Percentiles rank a stretch among this genome's conserved stretches.
Conservation (phyloP, 352 stramenopile species). For the Globisporangium cylindrosporum region DNA sequence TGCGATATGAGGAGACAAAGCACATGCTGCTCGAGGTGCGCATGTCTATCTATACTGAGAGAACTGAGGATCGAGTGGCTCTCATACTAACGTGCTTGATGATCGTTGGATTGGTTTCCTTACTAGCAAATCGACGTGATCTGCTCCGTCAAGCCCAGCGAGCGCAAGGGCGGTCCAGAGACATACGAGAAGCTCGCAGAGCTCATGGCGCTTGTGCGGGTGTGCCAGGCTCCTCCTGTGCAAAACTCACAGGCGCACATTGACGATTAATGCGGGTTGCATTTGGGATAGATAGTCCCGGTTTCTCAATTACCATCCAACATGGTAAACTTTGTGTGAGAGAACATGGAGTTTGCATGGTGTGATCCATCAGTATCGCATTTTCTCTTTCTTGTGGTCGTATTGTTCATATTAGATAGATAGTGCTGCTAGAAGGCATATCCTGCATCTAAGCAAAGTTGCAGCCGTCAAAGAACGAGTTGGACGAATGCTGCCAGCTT, state of each 20-base stretch:
- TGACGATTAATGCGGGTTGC: neutral
- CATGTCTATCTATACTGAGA: neutral
- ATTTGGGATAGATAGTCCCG: neutral
- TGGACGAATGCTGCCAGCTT: conserved; percentile 5
- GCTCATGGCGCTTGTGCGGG: conserved; percentile 34
- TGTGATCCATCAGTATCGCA: neutral
- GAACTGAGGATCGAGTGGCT: no score
- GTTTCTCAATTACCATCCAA: neutral
- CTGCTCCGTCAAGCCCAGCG: conserved; percentile 46
- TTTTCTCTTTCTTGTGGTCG: neutral
- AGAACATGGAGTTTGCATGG: neutral
- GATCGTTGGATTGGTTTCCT: neutral
- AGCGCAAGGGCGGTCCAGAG: conserved; percentile 37
- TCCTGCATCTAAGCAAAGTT: conserved; percentile 4
- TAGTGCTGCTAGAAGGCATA: neutral
- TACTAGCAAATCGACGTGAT: conserved; percentile 44
- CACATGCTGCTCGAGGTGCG: conserved; percentile 45
- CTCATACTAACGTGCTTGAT: no score
- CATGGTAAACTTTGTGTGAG: neutral
- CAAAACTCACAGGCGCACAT: neutral
- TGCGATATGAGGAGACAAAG: conserved; percentile 57
- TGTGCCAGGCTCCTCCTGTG: neutral
- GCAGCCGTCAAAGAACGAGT: conserved; percentile 29
- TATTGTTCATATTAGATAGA: neutral
- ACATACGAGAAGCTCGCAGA: conserved; percentile 61